Evolutionary conservation across 495 filamentous ascomycete genomes (phyloP).

Genomic region (Penicillium turbatum): DNA sequence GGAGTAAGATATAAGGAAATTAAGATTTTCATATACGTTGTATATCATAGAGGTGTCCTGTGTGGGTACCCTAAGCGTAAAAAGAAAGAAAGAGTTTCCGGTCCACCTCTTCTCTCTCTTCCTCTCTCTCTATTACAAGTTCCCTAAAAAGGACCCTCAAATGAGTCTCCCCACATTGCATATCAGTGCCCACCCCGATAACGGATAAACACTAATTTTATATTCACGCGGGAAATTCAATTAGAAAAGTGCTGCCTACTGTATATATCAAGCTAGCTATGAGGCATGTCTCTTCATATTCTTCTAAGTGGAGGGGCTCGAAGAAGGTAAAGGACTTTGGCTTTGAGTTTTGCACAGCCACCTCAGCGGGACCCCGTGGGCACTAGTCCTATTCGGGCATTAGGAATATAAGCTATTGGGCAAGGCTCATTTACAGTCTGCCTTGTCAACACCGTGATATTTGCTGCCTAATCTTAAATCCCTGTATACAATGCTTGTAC

Average conservation of each 20-base stretch:
- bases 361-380: conserved; percentile 25
- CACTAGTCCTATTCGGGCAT: conserved; percentile 7
- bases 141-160: neutral
- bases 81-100: neutral
- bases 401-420: conserved; percentile 1
- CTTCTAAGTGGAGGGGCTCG: neutral
- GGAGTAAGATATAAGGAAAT: neutral
- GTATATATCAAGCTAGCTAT: neutral
- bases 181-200: conserved; percentile 13
- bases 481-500: no score
- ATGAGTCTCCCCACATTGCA: conserved; percentile 12
- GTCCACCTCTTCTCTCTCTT: neutral
- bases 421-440: conserved; percentile 16
- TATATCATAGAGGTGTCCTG: neutral
- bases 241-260: neutral
- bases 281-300: neutral
- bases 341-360: conserved; percentile 31
- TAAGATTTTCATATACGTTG: neutral
- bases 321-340: neutral
- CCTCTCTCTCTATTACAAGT: neutral
- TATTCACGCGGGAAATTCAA: neutral
- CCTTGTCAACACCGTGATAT: conserved; percentile 2
- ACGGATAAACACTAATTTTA: conserved; percentile 9
- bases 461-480: neutral
- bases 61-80: conserved; percentile 7